These are phyloP conservation scores for Adansonia gregorii DNA, from an alignment of 441 rosid genomes.

Conservation along the genomic window DNA sequence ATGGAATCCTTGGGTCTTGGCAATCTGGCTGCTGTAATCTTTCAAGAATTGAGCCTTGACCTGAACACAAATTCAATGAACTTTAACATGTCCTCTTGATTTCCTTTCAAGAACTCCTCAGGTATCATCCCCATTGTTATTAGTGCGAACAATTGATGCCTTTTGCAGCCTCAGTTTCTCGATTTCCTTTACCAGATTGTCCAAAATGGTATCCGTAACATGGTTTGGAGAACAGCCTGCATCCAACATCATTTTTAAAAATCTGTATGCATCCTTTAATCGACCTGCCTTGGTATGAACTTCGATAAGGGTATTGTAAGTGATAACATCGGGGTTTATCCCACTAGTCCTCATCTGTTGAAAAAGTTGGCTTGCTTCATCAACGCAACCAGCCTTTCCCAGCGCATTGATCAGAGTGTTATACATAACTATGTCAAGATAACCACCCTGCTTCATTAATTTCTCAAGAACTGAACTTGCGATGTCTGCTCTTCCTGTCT, in stretches of 20 bases:
- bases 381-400: slow-evolving; percentile 75
- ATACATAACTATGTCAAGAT: slow-evolving; percentile 84
- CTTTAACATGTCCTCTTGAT: not conserved
- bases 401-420: slow-evolving; percentile 78
- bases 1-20: not conserved
- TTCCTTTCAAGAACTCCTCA: slow-evolving; percentile 12
- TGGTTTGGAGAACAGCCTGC: slow-evolving; percentile 77
- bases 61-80: not conserved
- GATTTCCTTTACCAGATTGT: slow-evolving; percentile 75
- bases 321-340: slow-evolving; percentile 77
- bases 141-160: slow-evolving; percentile 54
- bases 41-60: not conserved
- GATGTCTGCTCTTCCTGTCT: slow-evolving; percentile 84
- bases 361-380: slow-evolving; percentile 67
- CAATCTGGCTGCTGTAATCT: not conserved
- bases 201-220: slow-evolving; percentile 81
- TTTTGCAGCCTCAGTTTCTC: slow-evolving; percentile 64
- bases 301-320: slow-evolving; percentile 81
- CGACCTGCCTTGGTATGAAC: slow-evolving; percentile 79
- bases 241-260: slow-evolving; percentile 73
- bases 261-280: slow-evolving; percentile 72
- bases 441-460: slow-evolving; percentile 75
- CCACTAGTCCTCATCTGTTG: slow-evolving; percentile 76
- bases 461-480: slow-evolving; percentile 70
- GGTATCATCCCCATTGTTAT: slow-evolving; percentile 34